Evolutionary conservation across 495 filamentous ascomycete species (phyloP).

Genomic region (Venustampulla echinocandica): DNA sequence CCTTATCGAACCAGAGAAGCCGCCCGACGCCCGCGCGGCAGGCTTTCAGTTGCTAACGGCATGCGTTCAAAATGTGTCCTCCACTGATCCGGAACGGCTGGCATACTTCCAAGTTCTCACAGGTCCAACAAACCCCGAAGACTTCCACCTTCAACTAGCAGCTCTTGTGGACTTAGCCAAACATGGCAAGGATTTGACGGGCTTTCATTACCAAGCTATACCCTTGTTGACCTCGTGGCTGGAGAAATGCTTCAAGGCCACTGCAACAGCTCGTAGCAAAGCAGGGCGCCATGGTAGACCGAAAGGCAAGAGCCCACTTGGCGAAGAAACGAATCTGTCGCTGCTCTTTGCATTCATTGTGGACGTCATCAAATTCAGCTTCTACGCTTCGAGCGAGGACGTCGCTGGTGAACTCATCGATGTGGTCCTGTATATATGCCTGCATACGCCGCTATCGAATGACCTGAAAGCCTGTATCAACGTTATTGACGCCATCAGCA

Average conservation of each 20-base stretch:
- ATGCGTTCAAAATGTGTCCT: constrained; percentile 50
- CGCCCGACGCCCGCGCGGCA: constrained; percentile 41
- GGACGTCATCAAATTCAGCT: constrained; percentile 79
- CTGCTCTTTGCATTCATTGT: constrained; percentile 65
- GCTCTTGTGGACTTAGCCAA: constrained; percentile 55
- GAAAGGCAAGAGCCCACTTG: constrained; percentile 39
- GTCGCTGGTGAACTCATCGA: constrained; percentile 60
- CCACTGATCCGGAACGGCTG: constrained; percentile 54
- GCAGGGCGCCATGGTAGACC: constrained; percentile 32
- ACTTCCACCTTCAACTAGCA: constrained; percentile 55
- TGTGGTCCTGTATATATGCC: constrained; percentile 62
- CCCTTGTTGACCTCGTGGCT: constrained; percentile 52
- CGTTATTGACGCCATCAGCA: constrained; percentile 71
- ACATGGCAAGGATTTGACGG: constrained; percentile 51
- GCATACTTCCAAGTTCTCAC: constrained; percentile 56
- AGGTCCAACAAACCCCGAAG: constrained; percentile 38
- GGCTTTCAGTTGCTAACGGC: constrained; percentile 57
- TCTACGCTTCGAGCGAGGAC: constrained; percentile 59
- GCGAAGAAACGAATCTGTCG: constrained; percentile 60
- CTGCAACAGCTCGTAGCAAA: constrained; percentile 37
- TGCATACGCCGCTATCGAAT: constrained; percentile 57
- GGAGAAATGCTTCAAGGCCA: constrained; percentile 43
- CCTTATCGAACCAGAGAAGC: constrained; percentile 47
- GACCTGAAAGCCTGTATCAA: constrained; percentile 70
- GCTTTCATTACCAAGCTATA: constrained; percentile 55